phyloP scores from a whole-genome alignment of 2,329 filamentous ascomycete genomes.

The Botrytis paeoniae region DNA sequence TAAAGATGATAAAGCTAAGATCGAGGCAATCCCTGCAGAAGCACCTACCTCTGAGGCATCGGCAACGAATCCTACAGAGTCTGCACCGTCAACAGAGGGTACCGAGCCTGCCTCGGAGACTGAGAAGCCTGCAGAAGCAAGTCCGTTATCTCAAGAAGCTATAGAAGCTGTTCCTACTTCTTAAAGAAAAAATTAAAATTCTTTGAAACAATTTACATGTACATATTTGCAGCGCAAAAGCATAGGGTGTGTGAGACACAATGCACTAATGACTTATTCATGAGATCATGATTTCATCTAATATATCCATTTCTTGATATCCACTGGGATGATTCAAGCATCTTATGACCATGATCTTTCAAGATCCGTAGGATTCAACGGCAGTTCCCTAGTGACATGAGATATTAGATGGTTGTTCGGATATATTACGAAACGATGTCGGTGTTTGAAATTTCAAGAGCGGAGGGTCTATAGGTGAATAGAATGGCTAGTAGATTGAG shows the following conservation, averaged over 20 bases:
- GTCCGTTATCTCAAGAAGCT: constrained; percentile 25
- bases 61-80: not conserved
- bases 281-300: not conserved
- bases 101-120: not conserved
- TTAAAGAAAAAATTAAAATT: constrained; percentile 22
- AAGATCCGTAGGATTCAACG: not conserved
- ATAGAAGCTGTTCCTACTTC: constrained; percentile 31
- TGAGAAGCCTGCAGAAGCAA: constrained; percentile 19
- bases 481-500: not conserved
- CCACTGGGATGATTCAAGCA: not conserved
- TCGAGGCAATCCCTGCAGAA: constrained; percentile 24
- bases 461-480: not conserved
- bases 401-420: not conserved
- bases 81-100: constrained; percentile 6
- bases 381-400: not conserved
- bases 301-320: not conserved
- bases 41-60: not conserved
- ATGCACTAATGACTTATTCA: constrained; percentile 4
- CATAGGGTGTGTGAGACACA: not conserved
- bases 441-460: not conserved
- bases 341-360: not conserved
- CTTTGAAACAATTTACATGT: constrained; percentile 1
- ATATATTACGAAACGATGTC: constrained; percentile 5
- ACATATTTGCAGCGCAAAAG: constrained; percentile 12
- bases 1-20: constrained; percentile 25